These are phyloP conservation scores for Echeveria elegans DNA, from an alignment of 164 flowering plant species.

Conservation along the genomic window DNA sequence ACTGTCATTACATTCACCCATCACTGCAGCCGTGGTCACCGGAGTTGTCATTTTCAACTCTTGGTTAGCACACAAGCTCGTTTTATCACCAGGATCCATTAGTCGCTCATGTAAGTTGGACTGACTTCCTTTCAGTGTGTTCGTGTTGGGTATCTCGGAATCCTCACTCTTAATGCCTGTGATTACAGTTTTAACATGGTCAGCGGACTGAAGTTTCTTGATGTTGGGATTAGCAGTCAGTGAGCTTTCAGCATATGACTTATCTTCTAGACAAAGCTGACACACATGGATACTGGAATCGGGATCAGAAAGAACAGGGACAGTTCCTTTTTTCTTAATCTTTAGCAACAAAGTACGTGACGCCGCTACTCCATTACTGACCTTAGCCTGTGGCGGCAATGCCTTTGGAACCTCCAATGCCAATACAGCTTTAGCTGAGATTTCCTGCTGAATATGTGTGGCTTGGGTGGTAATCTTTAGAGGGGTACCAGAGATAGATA, in stretches of 20 bases:
- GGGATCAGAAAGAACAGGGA: conserved; percentile 4
- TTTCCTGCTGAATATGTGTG: conserved; percentile 7
- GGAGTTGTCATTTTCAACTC: conserved; percentile 21
- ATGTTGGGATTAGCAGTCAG: conserved; percentile 10
- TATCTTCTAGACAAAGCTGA: conserved; percentile 21
- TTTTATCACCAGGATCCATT: conserved; percentile 16
- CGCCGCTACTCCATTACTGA: conserved; percentile 3
- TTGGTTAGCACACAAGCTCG: conserved; percentile 21
- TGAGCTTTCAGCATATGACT: conserved; percentile 9
- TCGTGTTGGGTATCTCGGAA: conserved; percentile 14
- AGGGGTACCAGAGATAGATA: conserved; percentile 6
- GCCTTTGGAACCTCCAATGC: conserved; percentile 15
- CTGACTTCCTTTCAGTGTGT: conserved; percentile 11
- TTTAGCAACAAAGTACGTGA: background rate
- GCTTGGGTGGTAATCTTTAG: conserved; percentile 4
- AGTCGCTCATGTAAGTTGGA: conserved; percentile 20
- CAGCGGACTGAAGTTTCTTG: conserved; percentile 17
- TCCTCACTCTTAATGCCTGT: conserved; percentile 53
- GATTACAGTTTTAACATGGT: conserved; percentile 23
- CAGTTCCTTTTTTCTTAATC: conserved; percentile 1
- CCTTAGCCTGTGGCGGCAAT: conserved; percentile 6
- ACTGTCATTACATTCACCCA: conserved; percentile 20
- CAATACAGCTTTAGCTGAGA: conserved; percentile 15
- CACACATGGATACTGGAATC: conserved; percentile 10
- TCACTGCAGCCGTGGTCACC: conserved; percentile 23